These are phyloP conservation scores for Colletotrichum tropicicola DNA, from an alignment of 2,329 filamentous ascomycete species.

Conservation along the genomic window DNA sequence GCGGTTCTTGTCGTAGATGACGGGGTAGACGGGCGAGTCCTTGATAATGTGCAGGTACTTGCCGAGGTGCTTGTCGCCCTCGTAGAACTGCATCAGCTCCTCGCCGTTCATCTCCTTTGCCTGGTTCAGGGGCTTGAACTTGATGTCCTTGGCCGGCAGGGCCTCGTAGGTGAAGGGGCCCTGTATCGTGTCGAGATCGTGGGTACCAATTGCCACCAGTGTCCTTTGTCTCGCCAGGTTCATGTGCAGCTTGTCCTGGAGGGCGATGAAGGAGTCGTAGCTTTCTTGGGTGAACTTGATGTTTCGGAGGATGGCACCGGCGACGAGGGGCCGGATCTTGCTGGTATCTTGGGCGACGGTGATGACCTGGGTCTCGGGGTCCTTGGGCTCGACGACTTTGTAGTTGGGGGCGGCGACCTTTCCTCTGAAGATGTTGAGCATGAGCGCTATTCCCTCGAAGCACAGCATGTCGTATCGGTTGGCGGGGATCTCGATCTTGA, in stretches of 20 bases:
- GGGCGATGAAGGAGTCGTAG: slow-evolving; percentile 96
- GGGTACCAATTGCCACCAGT: slow-evolving; percentile 95
- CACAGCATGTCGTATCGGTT: slow-evolving; percentile 96
- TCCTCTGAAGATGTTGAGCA: slow-evolving; percentile 93
- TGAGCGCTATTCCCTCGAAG: slow-evolving; percentile 95
- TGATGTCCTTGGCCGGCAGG: slow-evolving; percentile 88
- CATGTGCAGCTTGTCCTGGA: slow-evolving; percentile 98
- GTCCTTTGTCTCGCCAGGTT: slow-evolving; percentile 94
- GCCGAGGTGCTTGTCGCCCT: slow-evolving; percentile 91
- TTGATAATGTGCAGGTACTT: slow-evolving; percentile 94
- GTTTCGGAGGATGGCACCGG: slow-evolving; percentile 87
- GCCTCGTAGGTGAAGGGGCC: slow-evolving; percentile 98
- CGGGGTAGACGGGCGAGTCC: slow-evolving; percentile 92
- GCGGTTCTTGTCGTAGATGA: slow-evolving; percentile 90
- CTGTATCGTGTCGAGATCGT: slow-evolving; percentile 92
- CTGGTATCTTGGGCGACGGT: slow-evolving; percentile 80
- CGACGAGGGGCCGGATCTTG: slow-evolving; percentile 86
- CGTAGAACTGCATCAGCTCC: slow-evolving; percentile 94
- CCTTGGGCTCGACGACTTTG: slow-evolving; percentile 75
- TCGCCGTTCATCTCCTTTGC: slow-evolving; percentile 85
- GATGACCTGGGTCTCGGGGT: slow-evolving; percentile 81
- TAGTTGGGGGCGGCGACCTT: slow-evolving; percentile 82
- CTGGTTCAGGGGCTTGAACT: slow-evolving; percentile 92
- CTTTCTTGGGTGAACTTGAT: slow-evolving; percentile 90
- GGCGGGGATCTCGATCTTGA: slow-evolving; percentile 98